A percentile compares a stretch with the other conserved stretches of the same genome.
These are phyloP conservation scores for Schizopora paradoxa DNA, from an alignment of 1,284 basidiomycete species.

Conservation along the genomic window DNA sequence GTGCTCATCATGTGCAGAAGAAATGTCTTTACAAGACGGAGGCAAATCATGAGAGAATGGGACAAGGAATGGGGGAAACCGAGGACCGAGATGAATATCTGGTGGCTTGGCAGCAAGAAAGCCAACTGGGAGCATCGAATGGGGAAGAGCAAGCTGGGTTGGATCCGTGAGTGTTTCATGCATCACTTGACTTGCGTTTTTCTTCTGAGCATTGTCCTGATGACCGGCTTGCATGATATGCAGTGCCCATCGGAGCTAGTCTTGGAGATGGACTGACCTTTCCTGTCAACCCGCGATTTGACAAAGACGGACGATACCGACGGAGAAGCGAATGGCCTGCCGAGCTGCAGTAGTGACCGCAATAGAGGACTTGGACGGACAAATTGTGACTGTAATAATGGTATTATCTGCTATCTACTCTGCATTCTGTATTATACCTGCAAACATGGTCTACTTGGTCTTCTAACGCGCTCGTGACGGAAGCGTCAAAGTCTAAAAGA, in stretches of 20 bases:
- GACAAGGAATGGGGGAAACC: conserved; percentile 74
- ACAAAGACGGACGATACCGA: conserved; percentile 60
- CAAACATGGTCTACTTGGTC: too few relatives aligned
- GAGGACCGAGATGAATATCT: conserved; percentile 72
- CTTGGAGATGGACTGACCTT: conserved; percentile 60
- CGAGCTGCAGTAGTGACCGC: conserved; percentile 50
- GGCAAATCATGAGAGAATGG: conserved; percentile 47
- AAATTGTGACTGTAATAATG: too few relatives aligned
- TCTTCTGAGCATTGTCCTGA: too few relatives aligned
- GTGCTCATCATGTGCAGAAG: not conserved
- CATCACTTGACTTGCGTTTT: not conserved
- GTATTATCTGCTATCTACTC: too few relatives aligned
- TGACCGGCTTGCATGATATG: conserved; percentile 14
- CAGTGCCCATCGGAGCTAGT: conserved; percentile 65
- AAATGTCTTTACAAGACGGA: conserved; percentile 37
- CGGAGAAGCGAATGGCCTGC: conserved; percentile 66
- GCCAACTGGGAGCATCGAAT: conserved; percentile 74
- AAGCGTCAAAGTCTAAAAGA: too few relatives aligned
- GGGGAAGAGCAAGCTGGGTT: conserved; percentile 57
- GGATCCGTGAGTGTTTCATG: conserved; percentile 59
- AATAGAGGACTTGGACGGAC: too few relatives aligned
- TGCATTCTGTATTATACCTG: too few relatives aligned
- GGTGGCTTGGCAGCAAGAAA: conserved; percentile 68
- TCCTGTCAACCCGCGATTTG: conserved; percentile 69
- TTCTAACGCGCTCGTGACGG: too few relatives aligned